Percentiles rank a stretch among this genome's conserved stretches.
phyloP scores from a whole-genome alignment of 257 asterid species.

The Ehretia macrophylla region DNA sequence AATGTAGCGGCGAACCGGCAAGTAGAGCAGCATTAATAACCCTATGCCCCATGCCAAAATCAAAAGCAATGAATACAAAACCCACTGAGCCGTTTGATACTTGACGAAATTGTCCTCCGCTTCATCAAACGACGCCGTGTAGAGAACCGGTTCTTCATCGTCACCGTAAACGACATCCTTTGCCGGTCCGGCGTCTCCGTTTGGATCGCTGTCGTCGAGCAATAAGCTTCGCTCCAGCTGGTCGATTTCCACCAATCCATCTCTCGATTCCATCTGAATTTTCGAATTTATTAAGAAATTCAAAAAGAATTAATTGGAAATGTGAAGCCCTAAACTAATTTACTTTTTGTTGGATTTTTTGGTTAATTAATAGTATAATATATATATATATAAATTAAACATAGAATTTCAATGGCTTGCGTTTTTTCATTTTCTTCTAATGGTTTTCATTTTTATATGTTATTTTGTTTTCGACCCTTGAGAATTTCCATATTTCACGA shows the following conservation, averaged over 20 bases:
- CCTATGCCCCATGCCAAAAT: constrained; percentile 82
- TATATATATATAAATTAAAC: no score
- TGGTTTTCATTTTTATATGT: no score
- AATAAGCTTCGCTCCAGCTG: constrained; percentile 57
- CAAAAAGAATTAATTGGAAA: no score
- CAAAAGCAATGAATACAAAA: constrained; percentile 48
- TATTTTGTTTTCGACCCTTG: no score
- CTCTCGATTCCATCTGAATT: constrained; percentile 35
- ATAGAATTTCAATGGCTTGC: no score
- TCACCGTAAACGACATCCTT: constrained; percentile 16
- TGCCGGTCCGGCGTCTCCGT: constrained; percentile 12
- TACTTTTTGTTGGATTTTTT: no score
- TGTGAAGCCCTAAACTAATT: no score
- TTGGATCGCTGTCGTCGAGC: constrained; percentile 10
- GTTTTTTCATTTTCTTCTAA: no score
- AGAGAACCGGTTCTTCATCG: constrained; percentile 36
- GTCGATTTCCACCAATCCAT: constrained; percentile 40
- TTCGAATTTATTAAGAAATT: no score
- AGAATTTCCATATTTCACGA: no score
- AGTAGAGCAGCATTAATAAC: constrained; percentile 56
- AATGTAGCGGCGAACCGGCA: constrained; percentile 61
- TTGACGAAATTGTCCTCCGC: constrained; percentile 56
- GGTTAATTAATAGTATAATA: no score
- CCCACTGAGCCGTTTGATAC: constrained; percentile 60
- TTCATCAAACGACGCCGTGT: constrained; percentile 61